phyloP scores from a whole-genome alignment of 2,329 filamentous ascomycete genomes.

The Phialocephala sp. region DNA sequence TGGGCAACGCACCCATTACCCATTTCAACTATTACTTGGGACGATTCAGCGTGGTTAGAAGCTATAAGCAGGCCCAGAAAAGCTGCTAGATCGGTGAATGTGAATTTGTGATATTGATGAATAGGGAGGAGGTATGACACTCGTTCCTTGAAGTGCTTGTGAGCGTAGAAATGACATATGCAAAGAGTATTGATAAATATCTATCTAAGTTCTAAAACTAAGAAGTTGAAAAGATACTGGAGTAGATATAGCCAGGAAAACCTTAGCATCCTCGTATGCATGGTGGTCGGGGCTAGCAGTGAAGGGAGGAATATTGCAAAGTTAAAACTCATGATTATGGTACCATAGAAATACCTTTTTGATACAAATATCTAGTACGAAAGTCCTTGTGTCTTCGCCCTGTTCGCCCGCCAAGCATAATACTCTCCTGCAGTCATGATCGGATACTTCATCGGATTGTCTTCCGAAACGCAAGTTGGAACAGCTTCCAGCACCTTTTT shows the following conservation, averaged over 20 bases:
- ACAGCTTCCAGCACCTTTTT: constrained; percentile 30
- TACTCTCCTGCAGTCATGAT: constrained; percentile 42
- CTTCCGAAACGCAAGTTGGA: constrained; percentile 38
- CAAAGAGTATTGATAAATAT: no score
- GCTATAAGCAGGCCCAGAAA: no score
- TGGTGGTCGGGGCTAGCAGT: background rate
- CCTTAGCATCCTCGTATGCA: constrained; percentile 44
- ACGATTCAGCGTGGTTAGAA: constrained; percentile 74
- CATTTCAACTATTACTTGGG: constrained; percentile 81
- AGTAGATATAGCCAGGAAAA: no score
- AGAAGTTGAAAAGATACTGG: no score
- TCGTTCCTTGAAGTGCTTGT: no score
- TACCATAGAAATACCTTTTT: background rate
- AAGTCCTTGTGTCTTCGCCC: background rate
- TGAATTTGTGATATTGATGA: no score
- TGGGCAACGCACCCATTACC: constrained; percentile 80
- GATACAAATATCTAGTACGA: background rate
- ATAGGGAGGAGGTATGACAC: no score
- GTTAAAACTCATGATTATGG: background rate
- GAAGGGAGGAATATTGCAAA: background rate
- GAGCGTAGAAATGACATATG: no score
- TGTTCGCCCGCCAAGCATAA: constrained; percentile 5
- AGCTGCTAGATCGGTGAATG: no score
- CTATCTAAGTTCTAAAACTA: no score
- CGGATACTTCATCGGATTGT: constrained; percentile 43